Percentiles rank a stretch among this genome's conserved stretches.
These are phyloP conservation scores for Pachyrhizus erosus DNA, from an alignment of 306 rosid genomes.

Conservation along the genomic window DNA sequence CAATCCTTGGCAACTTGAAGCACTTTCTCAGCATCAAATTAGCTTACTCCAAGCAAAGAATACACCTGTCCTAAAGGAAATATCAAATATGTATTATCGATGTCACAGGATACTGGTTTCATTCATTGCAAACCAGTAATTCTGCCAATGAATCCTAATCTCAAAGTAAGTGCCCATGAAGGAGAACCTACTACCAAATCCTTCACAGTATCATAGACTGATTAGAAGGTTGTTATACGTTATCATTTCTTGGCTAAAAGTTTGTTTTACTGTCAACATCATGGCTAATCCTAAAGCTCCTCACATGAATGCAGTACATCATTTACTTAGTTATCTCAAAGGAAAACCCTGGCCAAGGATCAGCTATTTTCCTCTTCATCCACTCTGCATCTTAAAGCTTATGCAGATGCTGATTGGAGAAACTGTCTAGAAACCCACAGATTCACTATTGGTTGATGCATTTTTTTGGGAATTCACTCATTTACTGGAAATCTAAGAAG, in stretches of 20 bases:
- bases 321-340: background rate
- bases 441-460: background rate
- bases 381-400: background rate
- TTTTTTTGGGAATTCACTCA: background rate
- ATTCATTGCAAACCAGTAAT: background rate
- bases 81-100: background rate
- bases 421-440: background rate
- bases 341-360: background rate
- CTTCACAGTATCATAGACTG: background rate
- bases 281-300: background rate
- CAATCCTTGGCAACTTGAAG: background rate
- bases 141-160: background rate
- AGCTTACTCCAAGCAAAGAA: background rate
- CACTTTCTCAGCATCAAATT: background rate
- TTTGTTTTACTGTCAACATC: background rate
- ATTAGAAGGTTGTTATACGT: background rate
- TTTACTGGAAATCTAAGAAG: background rate
- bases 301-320: background rate
- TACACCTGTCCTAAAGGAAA: background rate
- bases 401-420: background rate
- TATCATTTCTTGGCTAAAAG: background rate
- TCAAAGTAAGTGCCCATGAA: background rate
- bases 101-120: background rate
- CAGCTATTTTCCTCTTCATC: background rate
- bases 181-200: background rate